These are phyloP conservation scores for Gossypium anomalum DNA, from an alignment of 345 rosid species.

Conservation along the genomic window DNA sequence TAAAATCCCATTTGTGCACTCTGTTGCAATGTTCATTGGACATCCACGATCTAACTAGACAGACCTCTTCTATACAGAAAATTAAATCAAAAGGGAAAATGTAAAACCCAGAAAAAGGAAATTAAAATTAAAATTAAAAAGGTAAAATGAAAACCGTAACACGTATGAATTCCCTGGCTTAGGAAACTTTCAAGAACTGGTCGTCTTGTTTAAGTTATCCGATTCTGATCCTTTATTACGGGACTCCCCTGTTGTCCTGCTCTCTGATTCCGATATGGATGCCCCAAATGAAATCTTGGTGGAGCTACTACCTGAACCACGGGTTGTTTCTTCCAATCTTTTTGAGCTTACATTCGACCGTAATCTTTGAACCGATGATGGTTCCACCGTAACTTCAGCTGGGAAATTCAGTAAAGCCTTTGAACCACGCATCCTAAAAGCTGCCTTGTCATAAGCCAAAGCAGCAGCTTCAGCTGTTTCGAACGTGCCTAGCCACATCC, in stretches of 20 bases:
- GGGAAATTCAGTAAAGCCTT: constrained; percentile 67
- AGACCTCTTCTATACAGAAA: not conserved
- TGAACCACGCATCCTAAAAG: constrained; percentile 56
- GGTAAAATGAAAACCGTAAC: too few relatives aligned
- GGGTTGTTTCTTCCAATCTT: not conserved
- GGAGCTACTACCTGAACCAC: constrained; percentile 17
- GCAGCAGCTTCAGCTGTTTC: constrained; percentile 62
- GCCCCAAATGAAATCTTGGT: constrained; percentile 3
- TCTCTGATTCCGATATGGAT: constrained; percentile 17
- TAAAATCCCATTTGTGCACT: too few relatives aligned
- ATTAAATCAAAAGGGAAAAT: not conserved
- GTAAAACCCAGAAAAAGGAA: not conserved
- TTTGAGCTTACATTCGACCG: not conserved
- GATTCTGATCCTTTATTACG: not conserved
- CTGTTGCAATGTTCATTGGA: not conserved
- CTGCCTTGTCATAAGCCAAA: constrained; percentile 59
- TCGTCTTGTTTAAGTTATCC: not conserved
- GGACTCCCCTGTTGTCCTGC: constrained; percentile 18
- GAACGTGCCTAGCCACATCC: constrained; percentile 62
- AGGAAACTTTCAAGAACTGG: not conserved
- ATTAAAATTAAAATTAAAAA: too few relatives aligned
- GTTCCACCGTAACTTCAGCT: constrained; percentile 28
- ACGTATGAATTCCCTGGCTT: not conserved
- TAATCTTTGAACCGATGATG: constrained; percentile 6
- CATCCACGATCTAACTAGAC: not conserved